Evolutionary conservation across 495 filamentous ascomycete genomes (phyloP).

Genomic region (Penicilliopsis zonata): DNA sequence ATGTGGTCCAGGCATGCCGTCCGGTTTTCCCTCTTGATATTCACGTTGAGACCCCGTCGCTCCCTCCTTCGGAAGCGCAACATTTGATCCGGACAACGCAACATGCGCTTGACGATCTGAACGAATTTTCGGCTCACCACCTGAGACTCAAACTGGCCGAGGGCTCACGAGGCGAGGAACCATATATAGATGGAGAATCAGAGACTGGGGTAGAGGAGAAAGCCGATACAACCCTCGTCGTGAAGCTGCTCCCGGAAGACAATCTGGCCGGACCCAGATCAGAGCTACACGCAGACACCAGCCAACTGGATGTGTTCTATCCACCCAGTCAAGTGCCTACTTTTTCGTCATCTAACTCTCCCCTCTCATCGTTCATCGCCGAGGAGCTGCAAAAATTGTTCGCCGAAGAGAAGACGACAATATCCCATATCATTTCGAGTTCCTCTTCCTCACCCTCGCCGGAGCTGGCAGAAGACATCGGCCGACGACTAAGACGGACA

Average conservation of each 20-base stretch:
- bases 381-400: slow-evolving; percentile 68
- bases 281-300: slow-evolving; percentile 52
- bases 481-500: slow-evolving; percentile 58
- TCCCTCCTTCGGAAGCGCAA: slow-evolving; percentile 59
- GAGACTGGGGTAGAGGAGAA: slow-evolving; percentile 9
- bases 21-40: slow-evolving; percentile 83
- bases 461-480: slow-evolving; percentile 39
- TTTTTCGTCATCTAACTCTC: slow-evolving; percentile 54
- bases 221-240: slow-evolving; percentile 49
- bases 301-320: slow-evolving; percentile 71
- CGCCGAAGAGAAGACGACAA: slow-evolving; percentile 78
- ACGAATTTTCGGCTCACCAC: slow-evolving; percentile 87
- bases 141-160: slow-evolving; percentile 60
- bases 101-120: slow-evolving; percentile 79
- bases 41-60: slow-evolving; percentile 54
- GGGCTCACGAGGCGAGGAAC: slow-evolving; percentile 18
- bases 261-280: slow-evolving; percentile 38
- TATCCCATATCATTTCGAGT: slow-evolving; percentile 65
- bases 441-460: slow-evolving; percentile 24
- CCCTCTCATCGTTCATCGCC: slow-evolving; percentile 71
- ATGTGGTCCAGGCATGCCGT: slow-evolving; percentile 54
- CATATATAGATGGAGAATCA: slow-evolving; percentile 4
- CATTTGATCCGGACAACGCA: slow-evolving; percentile 74
- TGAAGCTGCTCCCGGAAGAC: slow-evolving; percentile 57
- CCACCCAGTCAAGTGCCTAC: slow-evolving; percentile 61